A percentile compares a stretch with the other conserved stretches of the same genome.
These are phyloP conservation scores for Nigrospora sphaerica DNA, from an alignment of 2,329 filamentous ascomycete genomes.

Conservation along the genomic window DNA sequence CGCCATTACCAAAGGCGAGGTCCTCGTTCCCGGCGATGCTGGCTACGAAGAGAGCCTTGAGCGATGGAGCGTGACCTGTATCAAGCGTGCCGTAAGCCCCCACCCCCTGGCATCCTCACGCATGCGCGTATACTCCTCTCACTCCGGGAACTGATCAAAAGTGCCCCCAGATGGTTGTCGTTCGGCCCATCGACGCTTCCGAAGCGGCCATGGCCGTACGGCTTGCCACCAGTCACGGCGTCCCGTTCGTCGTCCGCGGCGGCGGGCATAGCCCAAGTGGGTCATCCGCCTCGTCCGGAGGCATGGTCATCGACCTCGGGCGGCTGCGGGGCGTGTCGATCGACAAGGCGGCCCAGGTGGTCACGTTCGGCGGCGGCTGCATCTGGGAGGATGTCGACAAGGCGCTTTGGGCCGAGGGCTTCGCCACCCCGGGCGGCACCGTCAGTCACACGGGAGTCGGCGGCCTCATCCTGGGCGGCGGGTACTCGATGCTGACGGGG, in stretches of 20 bases:
- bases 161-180: slow-evolving; percentile 30
- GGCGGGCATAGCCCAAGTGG: slow-evolving; percentile 51
- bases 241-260: slow-evolving; percentile 46
- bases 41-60: slow-evolving; percentile 26
- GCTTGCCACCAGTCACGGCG: slow-evolving; percentile 32
- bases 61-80: slow-evolving; percentile 29
- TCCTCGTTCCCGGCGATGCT: slow-evolving; percentile 24
- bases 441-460: slow-evolving; percentile 57
- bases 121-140: background rate
- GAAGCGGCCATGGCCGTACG: slow-evolving; percentile 25
- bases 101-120: too few species aligned
- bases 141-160: too few species aligned
- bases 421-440: slow-evolving; percentile 55
- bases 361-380: slow-evolving; percentile 44
- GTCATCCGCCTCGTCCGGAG: slow-evolving; percentile 39
- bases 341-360: slow-evolving; percentile 32
- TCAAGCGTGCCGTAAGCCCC: slow-evolving; percentile 23
- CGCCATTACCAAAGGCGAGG: slow-evolving; percentile 11
- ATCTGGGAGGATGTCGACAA: slow-evolving; percentile 48
- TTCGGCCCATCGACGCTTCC: slow-evolving; percentile 33
- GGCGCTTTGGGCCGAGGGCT: slow-evolving; percentile 37
- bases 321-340: slow-evolving; percentile 42
- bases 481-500: slow-evolving; percentile 49
- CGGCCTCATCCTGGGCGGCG: slow-evolving; percentile 50
- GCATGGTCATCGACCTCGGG: slow-evolving; percentile 48